Conservation (phyloP, 139 green algal genomes). For the Coelastrella sp. region DNA sequence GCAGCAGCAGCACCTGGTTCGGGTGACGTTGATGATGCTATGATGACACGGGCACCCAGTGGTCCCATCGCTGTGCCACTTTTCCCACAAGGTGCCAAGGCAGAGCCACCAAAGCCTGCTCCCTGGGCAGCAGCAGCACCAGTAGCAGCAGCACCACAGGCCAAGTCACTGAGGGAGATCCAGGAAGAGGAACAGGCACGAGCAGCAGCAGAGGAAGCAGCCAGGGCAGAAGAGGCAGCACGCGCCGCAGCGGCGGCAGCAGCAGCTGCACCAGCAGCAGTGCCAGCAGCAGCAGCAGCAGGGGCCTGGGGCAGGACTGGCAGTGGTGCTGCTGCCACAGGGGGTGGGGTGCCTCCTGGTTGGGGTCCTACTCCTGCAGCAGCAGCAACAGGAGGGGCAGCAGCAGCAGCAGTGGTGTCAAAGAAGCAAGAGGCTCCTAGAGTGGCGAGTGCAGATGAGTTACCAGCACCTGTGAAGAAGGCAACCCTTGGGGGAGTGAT, state of each 20-base stretch:
- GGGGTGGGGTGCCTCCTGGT: slow-evolving; percentile 2
- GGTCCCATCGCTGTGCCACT: slow-evolving; percentile 36
- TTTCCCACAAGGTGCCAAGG: slow-evolving; percentile 17
- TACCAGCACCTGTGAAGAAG: slow-evolving; percentile 38
- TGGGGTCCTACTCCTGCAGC: slow-evolving; percentile 23
- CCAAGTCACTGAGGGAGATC: slow-evolving; percentile 80
- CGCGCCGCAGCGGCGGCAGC: background rate
- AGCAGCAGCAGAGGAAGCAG: slow-evolving; percentile 49
- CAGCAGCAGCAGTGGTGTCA: background rate
- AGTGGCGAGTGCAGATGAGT: background rate
- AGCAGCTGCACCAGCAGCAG: slow-evolving; percentile 46
- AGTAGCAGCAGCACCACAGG: slow-evolving; percentile 43
- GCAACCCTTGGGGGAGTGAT: slow-evolving; percentile 32
- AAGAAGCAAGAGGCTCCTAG: background rate
- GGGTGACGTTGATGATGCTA: background rate
- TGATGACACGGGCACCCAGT: background rate
- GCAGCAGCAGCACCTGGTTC: slow-evolving; percentile 31
- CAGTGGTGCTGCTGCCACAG: background rate
- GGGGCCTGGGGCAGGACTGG: slow-evolving; percentile 60
- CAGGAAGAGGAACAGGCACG: slow-evolving; percentile 79
- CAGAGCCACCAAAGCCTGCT: slow-evolving; percentile 56
- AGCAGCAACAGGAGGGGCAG: slow-evolving; percentile 8
- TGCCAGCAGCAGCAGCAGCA: slow-evolving; percentile 29
- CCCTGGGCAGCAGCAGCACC: slow-evolving; percentile 71
- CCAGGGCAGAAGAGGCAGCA: slow-evolving; percentile 43